Base-by-base conservation (phyloP, 495 filamentous ascomycete species). In the Alectoria sarmentosa region DNA sequence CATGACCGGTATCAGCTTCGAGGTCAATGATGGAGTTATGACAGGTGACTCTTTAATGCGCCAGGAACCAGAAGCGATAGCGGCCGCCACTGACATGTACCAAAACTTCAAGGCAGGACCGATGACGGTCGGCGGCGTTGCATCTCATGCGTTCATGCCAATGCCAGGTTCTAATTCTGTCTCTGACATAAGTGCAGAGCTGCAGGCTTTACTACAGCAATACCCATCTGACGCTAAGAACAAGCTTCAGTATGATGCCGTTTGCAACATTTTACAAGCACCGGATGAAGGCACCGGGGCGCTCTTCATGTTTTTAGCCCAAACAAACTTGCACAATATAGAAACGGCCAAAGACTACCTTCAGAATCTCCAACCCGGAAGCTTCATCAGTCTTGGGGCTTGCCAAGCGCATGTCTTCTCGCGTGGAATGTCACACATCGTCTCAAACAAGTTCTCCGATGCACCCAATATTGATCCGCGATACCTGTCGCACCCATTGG, bases 401-500 rank as follows among this genome's bases (percentile, higher is more conserved):
- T 73, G 34, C 44, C 65, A 26, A 68, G 58, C 62, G 26, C 62
- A 69, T 44, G 68, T 69, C 10, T 71, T 75, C 39, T 73, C 71
- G 0, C 65, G 70, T 2, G 71, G 72, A 7, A 61, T 38, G 7
- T 54, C 68, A 2, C 85, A 75, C 54, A 71, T 72, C 49, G 61
- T 37, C 32, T 71, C 69, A 9, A n/a, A 42, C 23, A 57, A 69
- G 39, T 21, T 58, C 19, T 39, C 57, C 5, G 63, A 66, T 36
- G 39, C 59, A 21, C 72, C 75, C 15, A 42, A 61, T 0, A 66
- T 71, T 44, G 72, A 77, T 57, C 72, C 72, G 14, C 59, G 59
- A 8, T 73, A 67, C 44, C 55, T 72, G 1, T 72, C 73, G 0
- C 71, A 78, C 38, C 70, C 72, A 0, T 65, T 76, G 0, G 76